These are phyloP conservation scores for Kernera saxatilis DNA, from an alignment of 345 rosid genomes.

Conservation along the genomic window DNA sequence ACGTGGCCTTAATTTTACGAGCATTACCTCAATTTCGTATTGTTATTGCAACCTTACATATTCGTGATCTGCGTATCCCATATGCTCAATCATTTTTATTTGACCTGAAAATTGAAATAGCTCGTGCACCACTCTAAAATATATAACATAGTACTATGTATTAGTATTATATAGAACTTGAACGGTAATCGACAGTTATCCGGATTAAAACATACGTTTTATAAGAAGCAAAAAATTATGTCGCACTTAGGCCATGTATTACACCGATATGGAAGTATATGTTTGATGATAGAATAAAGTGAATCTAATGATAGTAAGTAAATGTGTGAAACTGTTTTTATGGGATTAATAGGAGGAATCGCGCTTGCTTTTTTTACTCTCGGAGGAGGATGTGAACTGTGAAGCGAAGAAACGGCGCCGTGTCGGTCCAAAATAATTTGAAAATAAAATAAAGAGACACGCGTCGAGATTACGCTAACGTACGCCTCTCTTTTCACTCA, in stretches of 20 bases:
- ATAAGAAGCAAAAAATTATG: no score
- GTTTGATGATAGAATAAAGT: not conserved
- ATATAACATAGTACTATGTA: not conserved
- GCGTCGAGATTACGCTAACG: constrained; percentile 12
- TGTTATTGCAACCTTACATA: constrained; percentile 1
- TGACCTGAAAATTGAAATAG: not conserved
- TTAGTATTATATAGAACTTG: not conserved
- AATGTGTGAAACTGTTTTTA: not conserved
- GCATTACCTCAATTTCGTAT: not conserved
- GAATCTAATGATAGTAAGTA: not conserved
- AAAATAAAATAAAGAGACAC: not conserved
- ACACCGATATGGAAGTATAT: not conserved
- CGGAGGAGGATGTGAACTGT: constrained; percentile 20
- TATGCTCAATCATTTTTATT: not conserved
- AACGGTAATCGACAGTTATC: not conserved
- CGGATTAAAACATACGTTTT: not conserved
- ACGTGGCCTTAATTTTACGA: constrained; percentile 13
- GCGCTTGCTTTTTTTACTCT: not conserved
- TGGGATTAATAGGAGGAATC: not conserved
- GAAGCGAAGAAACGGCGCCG: constrained; percentile 29
- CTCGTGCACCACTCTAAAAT: not conserved
- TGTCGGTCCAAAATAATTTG: not conserved
- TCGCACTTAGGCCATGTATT: no score
- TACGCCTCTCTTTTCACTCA: constrained; percentile 15
- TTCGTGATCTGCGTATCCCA: not conserved